Conservation (phyloP, 495 filamentous ascomycete genomes). For the Cudoniella acicularis region DNA sequence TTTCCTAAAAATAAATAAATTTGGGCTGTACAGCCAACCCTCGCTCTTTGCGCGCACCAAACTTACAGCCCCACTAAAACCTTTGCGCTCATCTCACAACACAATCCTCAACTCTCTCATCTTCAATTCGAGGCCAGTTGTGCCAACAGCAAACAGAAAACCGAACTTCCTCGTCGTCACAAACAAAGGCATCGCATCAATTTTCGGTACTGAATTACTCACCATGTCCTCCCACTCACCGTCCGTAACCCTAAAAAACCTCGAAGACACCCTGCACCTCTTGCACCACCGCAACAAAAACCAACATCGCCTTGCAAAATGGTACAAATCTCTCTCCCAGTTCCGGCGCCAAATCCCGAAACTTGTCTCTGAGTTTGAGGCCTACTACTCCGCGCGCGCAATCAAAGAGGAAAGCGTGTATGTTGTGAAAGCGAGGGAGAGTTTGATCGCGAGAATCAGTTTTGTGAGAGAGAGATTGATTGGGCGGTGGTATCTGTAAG, state of each 20-base stretch:
- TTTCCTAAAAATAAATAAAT: too few species aligned
- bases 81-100: too few species aligned
- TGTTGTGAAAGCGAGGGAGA: constrained; percentile 15
- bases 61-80: too few species aligned
- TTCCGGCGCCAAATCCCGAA: constrained; percentile 58
- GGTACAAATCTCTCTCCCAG: constrained; percentile 69
- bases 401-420: constrained; percentile 6
- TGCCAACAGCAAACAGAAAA: too few species aligned
- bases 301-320: constrained; percentile 67
- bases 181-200: too few species aligned
- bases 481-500: constrained; percentile 21
- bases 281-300: constrained; percentile 78
- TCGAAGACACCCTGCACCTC: constrained; percentile 43
- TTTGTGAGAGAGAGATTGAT: constrained; percentile 24
- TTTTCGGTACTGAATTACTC: too few species aligned
- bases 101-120: too few species aligned
- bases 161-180: too few species aligned
- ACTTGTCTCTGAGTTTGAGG: constrained; percentile 41
- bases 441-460: constrained; percentile 10
- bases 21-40: too few species aligned
- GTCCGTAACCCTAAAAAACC: not conserved
- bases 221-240: not conserved
- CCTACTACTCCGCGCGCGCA: constrained; percentile 3
- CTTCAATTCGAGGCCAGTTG: too few species aligned
- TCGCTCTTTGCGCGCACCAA: too few species aligned